A percentile compares a stretch with the other conserved stretches of the same genome.
phyloP scores from a whole-genome alignment of 306 rosid species.

The Carpinus fangiana region DNA sequence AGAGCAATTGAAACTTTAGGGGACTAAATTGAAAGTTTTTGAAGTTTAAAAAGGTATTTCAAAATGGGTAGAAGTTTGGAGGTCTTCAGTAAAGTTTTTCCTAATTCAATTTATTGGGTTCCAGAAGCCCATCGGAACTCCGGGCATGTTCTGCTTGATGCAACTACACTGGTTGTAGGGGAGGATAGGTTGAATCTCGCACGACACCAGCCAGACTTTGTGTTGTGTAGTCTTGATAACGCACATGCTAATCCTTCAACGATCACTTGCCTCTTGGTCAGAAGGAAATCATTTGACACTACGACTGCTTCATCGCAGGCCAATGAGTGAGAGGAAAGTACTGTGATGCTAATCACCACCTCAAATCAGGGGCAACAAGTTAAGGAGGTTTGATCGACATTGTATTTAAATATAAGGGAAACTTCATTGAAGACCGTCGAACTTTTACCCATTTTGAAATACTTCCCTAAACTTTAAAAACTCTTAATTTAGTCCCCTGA shows the following conservation, averaged over 20 bases:
- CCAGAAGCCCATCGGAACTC: conserved; percentile 86
- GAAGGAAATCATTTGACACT: conserved; percentile 78
- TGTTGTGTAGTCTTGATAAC: conserved; percentile 73
- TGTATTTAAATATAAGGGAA: no score
- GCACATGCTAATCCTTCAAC: conserved; percentile 63
- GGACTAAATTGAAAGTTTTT: no score
- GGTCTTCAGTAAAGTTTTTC: no score
- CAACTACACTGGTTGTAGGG: conserved; percentile 67
- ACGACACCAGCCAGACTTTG: conserved; percentile 82
- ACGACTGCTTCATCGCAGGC: conserved; percentile 54
- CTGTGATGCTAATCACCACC: not conserved
- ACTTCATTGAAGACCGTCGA: no score
- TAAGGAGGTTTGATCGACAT: not conserved
- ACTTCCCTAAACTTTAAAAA: no score
- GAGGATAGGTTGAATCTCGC: conserved; percentile 61
- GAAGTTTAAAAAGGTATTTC: no score
- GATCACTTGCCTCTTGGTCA: conserved; percentile 76
- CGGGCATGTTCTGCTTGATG: conserved; percentile 94
- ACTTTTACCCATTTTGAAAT: no score
- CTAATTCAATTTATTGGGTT: conserved; percentile 75
- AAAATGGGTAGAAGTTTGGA: no score
- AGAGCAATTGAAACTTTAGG: no score
- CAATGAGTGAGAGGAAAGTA: conserved; percentile 39
- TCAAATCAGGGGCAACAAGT: not conserved
- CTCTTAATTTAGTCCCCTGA: no score